Evolutionary conservation across 169 alveolate genomes (phyloP).

Genomic region (Amoebophrya sp.): DNA sequence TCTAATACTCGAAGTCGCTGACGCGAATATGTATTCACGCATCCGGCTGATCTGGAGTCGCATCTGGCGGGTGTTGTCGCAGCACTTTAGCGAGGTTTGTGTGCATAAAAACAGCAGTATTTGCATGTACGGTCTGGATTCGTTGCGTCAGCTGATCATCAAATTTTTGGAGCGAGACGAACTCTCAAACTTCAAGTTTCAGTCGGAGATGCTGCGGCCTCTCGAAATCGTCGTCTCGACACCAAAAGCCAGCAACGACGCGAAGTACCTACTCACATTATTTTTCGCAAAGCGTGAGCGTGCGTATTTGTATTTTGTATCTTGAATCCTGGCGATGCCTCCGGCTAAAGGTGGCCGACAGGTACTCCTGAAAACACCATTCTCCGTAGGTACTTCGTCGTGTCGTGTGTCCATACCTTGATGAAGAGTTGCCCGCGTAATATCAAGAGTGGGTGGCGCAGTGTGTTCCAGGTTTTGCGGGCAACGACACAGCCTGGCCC

Average conservation of each 20-base stretch:
- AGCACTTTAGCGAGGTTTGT: conserved; percentile 59
- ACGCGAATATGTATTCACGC: conserved; percentile 64
- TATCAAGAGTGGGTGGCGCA: conserved; percentile 41
- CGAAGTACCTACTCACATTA: no score
- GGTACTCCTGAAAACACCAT: no score
- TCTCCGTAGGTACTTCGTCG: no score
- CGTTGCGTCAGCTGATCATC: conserved; percentile 65
- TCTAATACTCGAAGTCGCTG: conserved; percentile 78
- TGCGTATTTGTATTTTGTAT: no score
- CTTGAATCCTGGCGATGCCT: no score
- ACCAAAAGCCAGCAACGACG: conserved; percentile 39
- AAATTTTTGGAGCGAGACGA: conserved; percentile 70
- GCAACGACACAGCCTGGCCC: not conserved
- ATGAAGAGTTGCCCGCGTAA: not conserved
- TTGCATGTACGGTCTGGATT: conserved; percentile 65
- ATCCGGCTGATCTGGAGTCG: conserved; percentile 65
- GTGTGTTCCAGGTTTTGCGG: conserved; percentile 18
- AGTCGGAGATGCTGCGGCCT: conserved; percentile 71
- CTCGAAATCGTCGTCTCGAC: conserved; percentile 59
- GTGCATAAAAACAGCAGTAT: conserved; percentile 45
- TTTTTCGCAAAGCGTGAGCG: no score
- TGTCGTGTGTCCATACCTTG: not conserved
- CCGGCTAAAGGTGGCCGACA: no score
- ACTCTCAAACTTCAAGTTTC: conserved; percentile 58
- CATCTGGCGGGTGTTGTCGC: conserved; percentile 66